These are phyloP conservation scores for Patellifolia procumbens DNA, from an alignment of 179 eudicot genomes.

Conservation along the genomic window DNA sequence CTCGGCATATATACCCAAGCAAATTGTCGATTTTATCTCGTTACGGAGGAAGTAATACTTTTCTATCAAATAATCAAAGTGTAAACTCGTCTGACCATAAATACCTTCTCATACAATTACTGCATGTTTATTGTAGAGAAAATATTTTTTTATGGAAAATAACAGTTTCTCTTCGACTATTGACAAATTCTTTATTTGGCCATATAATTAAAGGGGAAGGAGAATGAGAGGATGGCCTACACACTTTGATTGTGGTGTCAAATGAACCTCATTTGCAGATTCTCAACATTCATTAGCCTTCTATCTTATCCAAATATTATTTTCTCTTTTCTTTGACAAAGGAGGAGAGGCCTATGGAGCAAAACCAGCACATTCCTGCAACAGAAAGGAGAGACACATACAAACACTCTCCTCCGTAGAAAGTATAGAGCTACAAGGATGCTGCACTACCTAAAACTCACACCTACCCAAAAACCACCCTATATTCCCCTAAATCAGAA, in stretches of 20 bases:
- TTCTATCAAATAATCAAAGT: too few species aligned
- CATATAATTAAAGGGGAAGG: too few species aligned
- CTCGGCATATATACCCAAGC: too few species aligned
- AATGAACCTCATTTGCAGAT: conserved; percentile 14
- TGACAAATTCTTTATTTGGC: too few species aligned
- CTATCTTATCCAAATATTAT: conserved; percentile 33
- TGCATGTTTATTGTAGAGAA: too few species aligned
- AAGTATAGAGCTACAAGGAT: conserved; percentile 27
- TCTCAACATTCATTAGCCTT: conserved; percentile 13
- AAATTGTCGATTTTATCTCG: too few species aligned
- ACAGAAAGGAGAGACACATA: neutral
- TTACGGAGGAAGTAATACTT: too few species aligned
- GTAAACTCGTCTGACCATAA: too few species aligned
- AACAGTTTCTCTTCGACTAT: too few species aligned
- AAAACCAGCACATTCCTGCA: conserved; percentile 8
- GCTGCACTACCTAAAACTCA: conserved; percentile 45
- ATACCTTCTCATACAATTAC: too few species aligned
- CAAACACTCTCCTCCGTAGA: conserved; percentile 1
- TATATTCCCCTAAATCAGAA: conserved; percentile 21
- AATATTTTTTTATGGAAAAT: too few species aligned
- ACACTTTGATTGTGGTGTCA: conserved; percentile 28
- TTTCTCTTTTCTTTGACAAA: neutral
- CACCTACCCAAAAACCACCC: conserved; percentile 34
- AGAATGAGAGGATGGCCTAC: conserved; percentile 34
- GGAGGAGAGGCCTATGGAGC: neutral